These are phyloP conservation scores for Floccularia luteovirens DNA, from an alignment of 768 basidiomycete species.

Conservation along the genomic window DNA sequence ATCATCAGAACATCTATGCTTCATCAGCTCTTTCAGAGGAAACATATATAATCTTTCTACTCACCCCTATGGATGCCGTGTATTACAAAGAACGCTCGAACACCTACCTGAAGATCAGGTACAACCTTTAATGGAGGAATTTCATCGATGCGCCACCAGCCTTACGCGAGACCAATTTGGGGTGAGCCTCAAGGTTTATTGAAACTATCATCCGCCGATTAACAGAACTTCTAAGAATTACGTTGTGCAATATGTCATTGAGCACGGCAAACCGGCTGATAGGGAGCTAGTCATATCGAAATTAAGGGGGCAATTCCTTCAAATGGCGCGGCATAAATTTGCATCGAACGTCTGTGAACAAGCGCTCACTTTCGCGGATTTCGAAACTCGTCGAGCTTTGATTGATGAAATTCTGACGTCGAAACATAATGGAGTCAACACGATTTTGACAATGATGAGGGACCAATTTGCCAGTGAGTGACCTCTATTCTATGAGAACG, in stretches of 20 bases:
- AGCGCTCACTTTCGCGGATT: conserved; percentile 61
- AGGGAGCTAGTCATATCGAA: conserved; percentile 55
- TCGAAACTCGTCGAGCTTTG: conserved; percentile 57
- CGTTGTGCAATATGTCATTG: conserved; percentile 90
- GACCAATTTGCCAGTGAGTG: conserved; percentile 84
- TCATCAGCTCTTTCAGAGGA: conserved; percentile 69
- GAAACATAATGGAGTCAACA: conserved; percentile 57
- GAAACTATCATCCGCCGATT: conserved; percentile 1
- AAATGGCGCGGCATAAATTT: conserved; percentile 83
- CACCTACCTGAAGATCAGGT: conserved; percentile 65
- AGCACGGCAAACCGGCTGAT: conserved; percentile 69
- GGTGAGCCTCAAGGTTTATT: conserved; percentile 33
- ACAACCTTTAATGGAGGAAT: conserved; percentile 71
- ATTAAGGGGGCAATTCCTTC: conserved; percentile 71
- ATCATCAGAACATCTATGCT: conserved; percentile 65
- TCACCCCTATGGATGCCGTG: conserved; percentile 92
- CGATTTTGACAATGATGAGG: conserved; percentile 73
- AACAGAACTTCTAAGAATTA: conserved; percentile 56
- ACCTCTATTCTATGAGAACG: neutral
- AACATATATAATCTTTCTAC: conserved; percentile 77
- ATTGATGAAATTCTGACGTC: conserved; percentile 77
- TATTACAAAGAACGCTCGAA: conserved; percentile 89
- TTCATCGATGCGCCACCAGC: conserved; percentile 60
- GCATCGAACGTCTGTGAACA: conserved; percentile 97
- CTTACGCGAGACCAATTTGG: conserved; percentile 92